Evolutionary conservation across 106 monocot species (phyloP).

Genomic region (Phalaenopsis aphrodite): DNA sequence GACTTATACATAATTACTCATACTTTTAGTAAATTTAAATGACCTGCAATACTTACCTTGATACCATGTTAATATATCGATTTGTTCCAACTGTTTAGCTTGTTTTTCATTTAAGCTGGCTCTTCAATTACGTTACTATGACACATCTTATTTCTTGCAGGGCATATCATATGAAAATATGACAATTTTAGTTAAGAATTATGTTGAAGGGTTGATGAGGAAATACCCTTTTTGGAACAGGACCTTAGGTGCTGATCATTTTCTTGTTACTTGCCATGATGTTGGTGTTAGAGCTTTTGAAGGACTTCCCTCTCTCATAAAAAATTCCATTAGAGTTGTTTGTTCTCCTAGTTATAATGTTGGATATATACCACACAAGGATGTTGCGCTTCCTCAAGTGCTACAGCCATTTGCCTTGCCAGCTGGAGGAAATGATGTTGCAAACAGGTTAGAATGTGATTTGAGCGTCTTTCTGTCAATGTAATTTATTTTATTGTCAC

Average conservation of each 20-base stretch:
- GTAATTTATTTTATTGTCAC: background rate
- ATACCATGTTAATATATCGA: background rate
- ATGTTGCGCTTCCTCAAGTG: slow-evolving; percentile 93
- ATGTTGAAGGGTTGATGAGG: slow-evolving; percentile 73
- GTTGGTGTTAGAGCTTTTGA: slow-evolving; percentile 96
- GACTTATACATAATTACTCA: background rate
- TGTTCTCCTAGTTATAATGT: slow-evolving; percentile 96
- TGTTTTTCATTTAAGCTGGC: background rate
- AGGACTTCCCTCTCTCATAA: slow-evolving; percentile 58
- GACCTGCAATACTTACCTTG: too few relatives aligned
- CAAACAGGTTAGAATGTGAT: slow-evolving; percentile 54
- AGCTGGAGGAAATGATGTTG: slow-evolving; percentile 79
- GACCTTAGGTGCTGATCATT: slow-evolving; percentile 84
- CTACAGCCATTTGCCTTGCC: slow-evolving; percentile 93
- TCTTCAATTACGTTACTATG: background rate
- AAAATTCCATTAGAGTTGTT: slow-evolving; percentile 87
- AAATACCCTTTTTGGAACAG: slow-evolving; percentile 99
- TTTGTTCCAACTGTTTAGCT: background rate
- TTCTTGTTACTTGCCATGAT: slow-evolving; percentile 97
- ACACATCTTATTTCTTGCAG: slow-evolving; percentile 27
- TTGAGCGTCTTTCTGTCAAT: slow-evolving; percentile 4
- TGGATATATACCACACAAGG: slow-evolving; percentile 84
- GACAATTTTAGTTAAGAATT: slow-evolving; percentile 83
- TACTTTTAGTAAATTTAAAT: background rate
- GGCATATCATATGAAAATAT: slow-evolving; percentile 95